A percentile compares a stretch with the other conserved stretches of the same genome.
Evolutionary conservation across 495 filamentous ascomycete genomes (phyloP).

Genomic region (Neurospora sp.): DNA sequence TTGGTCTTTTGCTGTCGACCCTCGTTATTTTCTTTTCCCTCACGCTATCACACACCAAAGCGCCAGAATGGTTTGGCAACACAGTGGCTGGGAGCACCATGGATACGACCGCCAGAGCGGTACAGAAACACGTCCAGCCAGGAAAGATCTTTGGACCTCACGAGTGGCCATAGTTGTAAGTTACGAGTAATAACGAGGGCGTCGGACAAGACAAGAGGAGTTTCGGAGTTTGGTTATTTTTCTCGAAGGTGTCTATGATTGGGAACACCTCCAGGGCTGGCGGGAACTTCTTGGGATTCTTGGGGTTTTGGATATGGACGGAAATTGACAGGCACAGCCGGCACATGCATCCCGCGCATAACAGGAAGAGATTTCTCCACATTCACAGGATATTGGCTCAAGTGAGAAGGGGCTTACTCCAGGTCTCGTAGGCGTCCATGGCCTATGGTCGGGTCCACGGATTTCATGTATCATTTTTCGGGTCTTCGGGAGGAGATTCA

Average conservation of each 20-base stretch:
- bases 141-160: slow-evolving; percentile 39
- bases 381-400: not conserved
- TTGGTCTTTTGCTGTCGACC: slow-evolving; percentile 54
- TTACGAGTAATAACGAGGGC: not conserved
- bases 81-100: slow-evolving; percentile 31
- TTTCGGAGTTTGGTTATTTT: not conserved
- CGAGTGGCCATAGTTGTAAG: slow-evolving; percentile 24
- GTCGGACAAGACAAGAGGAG: not conserved
- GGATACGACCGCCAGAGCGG: slow-evolving; percentile 23
- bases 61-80: slow-evolving; percentile 62
- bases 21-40: slow-evolving; percentile 65
- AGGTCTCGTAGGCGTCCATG: not conserved
- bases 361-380: not conserved
- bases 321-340: not conserved
- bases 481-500: not conserved
- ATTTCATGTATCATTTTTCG: not conserved
- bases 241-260: not conserved
- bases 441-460: not conserved
- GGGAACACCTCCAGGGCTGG: not conserved
- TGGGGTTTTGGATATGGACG: not conserved
- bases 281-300: not conserved
- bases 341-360: not conserved
- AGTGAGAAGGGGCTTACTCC: not conserved
- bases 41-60: slow-evolving; percentile 38
- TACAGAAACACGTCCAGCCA: slow-evolving; percentile 22